Base-by-base conservation (phyloP, 2,329 filamentous ascomycete species). In the Penicillium verrucosum region DNA sequence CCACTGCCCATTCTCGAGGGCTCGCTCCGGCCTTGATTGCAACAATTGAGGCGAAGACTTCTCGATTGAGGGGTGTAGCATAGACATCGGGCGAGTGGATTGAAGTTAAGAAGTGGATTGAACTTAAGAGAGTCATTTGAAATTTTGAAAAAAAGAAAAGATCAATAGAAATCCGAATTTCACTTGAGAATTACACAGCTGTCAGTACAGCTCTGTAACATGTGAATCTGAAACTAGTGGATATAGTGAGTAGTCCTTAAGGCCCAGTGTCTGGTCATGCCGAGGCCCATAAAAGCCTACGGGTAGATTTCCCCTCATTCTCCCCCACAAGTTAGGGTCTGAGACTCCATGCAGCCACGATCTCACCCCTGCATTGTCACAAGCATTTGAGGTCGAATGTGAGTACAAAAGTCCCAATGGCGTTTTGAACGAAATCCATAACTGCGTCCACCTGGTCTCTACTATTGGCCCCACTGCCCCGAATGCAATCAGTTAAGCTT, bases 1-100 rank as follows among this genome's bases (percentile, higher is more conserved):
- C 48, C 48, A 50, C 47, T 50, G 27, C 9, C 48, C 48, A 42
- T 51, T 18, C 37, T 51, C 48, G 6, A 51, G 37, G 27, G 18
- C 18, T 41, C 37, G 37, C 36, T 41, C 37, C 25, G 27, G 9
- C 14, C 37, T 42, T 41, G 48, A 25, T 11, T 42, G 42, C 36
- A 50, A 50, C 36, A 32, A 41, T 14, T 42, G 46, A 49, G 46
- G 37, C 32, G 48, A 42, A 51, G 36, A 42, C 5, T 34, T 42
- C 18, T 51, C 37, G 37, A 34, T 42, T 42, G 37, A 23, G 34
- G 46, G 36, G 48, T 51, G 48, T 51, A 34, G 18, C 14, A 32
- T 41, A 51, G 37, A 14, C 37, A 51, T 51, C 2, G 47, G 25
- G 25, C 11, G 36, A 49, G 36, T 32, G 36, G 12, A 50, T 30